phyloP scores from a whole-genome alignment of 345 rosid species.

The Gossypium herbaceum region DNA sequence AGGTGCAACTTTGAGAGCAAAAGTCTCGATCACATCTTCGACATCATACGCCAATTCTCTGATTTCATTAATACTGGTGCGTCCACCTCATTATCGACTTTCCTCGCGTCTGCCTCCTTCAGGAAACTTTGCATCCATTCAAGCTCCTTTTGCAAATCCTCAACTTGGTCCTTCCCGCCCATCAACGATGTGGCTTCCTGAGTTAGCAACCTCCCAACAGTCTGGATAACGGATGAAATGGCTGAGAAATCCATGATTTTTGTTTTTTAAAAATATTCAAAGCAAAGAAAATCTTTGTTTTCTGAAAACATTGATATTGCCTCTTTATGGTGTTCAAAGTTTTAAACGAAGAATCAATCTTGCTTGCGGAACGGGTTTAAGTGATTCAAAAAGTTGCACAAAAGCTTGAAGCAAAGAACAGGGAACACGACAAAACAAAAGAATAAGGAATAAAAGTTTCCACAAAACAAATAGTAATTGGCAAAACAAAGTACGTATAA shows the following conservation, averaged over 20 bases:
- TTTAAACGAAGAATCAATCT: background rate
- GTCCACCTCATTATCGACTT: background rate
- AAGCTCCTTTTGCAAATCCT: constrained; percentile 10
- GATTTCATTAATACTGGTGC: background rate
- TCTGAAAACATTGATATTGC: background rate
- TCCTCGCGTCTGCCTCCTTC: constrained; percentile 2
- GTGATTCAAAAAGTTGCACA: no score
- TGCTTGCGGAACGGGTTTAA: background rate
- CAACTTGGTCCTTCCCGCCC: constrained; percentile 1
- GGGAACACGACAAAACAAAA: no score
- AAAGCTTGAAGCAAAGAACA: no score
- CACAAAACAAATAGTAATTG: no score
- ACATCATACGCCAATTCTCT: background rate
- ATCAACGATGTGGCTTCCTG: background rate
- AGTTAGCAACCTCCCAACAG: background rate
- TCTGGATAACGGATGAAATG: background rate
- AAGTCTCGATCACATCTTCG: background rate
- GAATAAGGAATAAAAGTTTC: no score
- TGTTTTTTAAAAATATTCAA: background rate
- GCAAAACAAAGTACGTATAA: no score
- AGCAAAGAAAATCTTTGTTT: background rate
- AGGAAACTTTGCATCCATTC: constrained; percentile 11
- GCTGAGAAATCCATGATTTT: background rate
- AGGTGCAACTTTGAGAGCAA: background rate
- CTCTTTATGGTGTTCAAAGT: background rate